These are phyloP conservation scores for Pichia sp. DNA, from an alignment of 1,139 yeast species.

Conservation along the genomic window DNA sequence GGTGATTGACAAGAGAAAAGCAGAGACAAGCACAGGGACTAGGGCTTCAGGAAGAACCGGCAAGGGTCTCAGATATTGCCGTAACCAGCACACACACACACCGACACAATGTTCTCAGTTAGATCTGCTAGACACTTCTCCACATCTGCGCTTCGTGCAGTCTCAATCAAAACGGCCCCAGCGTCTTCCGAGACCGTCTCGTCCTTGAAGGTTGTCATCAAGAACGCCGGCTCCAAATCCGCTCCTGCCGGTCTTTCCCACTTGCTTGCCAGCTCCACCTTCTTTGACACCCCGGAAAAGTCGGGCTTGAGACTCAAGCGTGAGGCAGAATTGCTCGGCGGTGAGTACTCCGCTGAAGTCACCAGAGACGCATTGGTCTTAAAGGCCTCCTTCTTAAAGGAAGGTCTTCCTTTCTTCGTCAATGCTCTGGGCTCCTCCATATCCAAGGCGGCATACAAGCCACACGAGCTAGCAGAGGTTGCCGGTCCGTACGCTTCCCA, in stretches of 20 bases:
- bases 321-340: conserved; percentile 93
- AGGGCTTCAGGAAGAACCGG: background rate
- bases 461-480: conserved; percentile 76
- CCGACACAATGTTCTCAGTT: conserved; percentile 14
- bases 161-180: conserved; percentile 40
- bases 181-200: conserved; percentile 46
- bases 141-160: conserved; percentile 23
- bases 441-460: conserved; percentile 68
- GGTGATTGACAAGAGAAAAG: background rate
- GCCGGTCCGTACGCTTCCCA: conserved; percentile 75
- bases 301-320: conserved; percentile 91
- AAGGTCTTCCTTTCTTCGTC: conserved; percentile 88
- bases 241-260: conserved; percentile 74
- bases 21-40: background rate
- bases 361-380: conserved; percentile 83
- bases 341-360: conserved; percentile 61
- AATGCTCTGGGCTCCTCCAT: conserved; percentile 79
- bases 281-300: conserved; percentile 76
- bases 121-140: conserved; percentile 20
- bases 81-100: background rate
- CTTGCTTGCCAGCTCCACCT: conserved; percentile 77
- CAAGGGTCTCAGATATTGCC: background rate
- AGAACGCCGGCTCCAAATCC: conserved; percentile 84
- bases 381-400: conserved; percentile 76
- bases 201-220: conserved; percentile 64